These are phyloP conservation scores for Chalciporus piperatus DNA, from an alignment of 768 basidiomycete species.

Conservation along the genomic window DNA sequence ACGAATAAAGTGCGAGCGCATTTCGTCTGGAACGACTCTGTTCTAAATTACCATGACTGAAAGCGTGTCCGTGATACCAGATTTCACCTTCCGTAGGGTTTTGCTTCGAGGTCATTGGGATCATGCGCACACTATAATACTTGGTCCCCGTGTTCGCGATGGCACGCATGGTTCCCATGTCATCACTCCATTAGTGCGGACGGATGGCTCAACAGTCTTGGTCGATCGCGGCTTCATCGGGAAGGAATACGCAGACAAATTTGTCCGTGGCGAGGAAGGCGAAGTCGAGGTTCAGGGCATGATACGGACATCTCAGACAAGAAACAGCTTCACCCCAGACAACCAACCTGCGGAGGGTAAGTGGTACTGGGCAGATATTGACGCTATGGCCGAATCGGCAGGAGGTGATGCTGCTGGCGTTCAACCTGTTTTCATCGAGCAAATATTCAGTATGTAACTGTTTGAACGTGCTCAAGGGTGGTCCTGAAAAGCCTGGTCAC, in stretches of 20 bases:
- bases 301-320: conserved; percentile 72
- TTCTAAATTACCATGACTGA: conserved; percentile 18
- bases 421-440: conserved; percentile 88
- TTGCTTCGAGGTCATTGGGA: conserved; percentile 76
- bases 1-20: conserved; percentile 73
- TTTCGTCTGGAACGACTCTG: conserved; percentile 14
- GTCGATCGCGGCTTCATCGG: conserved; percentile 91
- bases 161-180: conserved; percentile 87
- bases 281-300: conserved; percentile 82
- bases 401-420: conserved; percentile 72
- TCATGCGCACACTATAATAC: conserved; percentile 69
- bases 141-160: conserved; percentile 86
- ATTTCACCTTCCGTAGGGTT: conserved; percentile 89
- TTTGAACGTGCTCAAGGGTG: not conserved
- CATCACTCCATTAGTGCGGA: conserved; percentile 79
- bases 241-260: conserved; percentile 47
- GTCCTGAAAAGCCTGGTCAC: conserved; percentile 9
- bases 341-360: conserved; percentile 75
- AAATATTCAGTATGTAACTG: conserved; percentile 73
- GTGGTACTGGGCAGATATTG: conserved; percentile 93
- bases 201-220: conserved; percentile 78
- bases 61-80: conserved; percentile 75
- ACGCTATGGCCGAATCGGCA: conserved; percentile 71
- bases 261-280: conserved; percentile 39
- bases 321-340: conserved; percentile 84